phyloP scores from a whole-genome alignment of 2,329 filamentous ascomycete genomes.

The Dactylonectria macrodidyma region DNA sequence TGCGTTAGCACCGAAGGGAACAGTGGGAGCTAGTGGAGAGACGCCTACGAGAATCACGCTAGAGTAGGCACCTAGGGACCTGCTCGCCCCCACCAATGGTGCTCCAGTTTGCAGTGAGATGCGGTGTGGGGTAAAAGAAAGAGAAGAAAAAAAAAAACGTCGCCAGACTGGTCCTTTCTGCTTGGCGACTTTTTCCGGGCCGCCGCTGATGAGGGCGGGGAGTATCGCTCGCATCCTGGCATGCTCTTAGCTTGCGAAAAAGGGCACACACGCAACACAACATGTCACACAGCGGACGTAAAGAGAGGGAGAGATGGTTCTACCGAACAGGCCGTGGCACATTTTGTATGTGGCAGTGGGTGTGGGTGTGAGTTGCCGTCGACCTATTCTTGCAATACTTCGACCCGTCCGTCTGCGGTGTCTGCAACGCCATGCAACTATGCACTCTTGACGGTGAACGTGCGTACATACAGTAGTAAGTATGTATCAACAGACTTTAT shows the following conservation, averaged over 20 bases:
- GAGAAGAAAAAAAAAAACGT: background rate
- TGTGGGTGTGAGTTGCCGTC: background rate
- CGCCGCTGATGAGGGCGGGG: background rate
- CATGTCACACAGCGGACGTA: background rate
- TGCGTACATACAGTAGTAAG: background rate
- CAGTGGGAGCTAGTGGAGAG: background rate
- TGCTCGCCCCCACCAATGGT: background rate
- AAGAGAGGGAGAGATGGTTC: background rate
- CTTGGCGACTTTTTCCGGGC: background rate
- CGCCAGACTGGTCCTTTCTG: background rate
- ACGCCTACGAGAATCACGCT: background rate
- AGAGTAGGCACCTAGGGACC: background rate
- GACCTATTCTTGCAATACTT: background rate
- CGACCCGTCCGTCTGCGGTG: background rate
- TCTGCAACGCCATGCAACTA: background rate
- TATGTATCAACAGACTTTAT: background rate
- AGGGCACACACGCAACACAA: background rate
- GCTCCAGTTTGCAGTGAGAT: slow-evolving; percentile 5
- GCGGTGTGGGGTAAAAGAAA: slow-evolving; percentile 8
- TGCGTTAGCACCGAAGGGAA: background rate
- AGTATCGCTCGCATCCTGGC: background rate
- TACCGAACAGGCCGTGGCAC: background rate
- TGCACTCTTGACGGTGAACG: background rate
- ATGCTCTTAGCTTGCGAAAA: background rate
- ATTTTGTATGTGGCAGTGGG: background rate